Evolutionary conservation across 768 basidiomycete genomes (phyloP), one percentile per base, ranked within the genome.

Genomic region (Multifurca ochricompacta): DNA sequence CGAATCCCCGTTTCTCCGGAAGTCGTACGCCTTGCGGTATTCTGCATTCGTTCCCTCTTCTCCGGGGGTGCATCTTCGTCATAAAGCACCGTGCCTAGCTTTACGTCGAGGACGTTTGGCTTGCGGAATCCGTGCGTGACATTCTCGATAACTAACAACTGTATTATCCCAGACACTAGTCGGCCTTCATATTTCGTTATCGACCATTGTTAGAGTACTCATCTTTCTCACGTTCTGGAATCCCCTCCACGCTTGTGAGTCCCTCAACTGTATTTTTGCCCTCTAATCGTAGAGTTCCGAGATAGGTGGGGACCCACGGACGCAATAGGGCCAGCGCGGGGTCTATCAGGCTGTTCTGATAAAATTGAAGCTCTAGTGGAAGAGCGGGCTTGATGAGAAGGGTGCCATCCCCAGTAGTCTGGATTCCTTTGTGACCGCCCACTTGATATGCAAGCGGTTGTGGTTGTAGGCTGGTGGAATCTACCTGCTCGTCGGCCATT

Each of bases 91-190:
- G 87, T 94, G 1, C 96, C 96, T 14, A 98, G 85, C 68, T 98
- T 99, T 66, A 92, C 76, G 66, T 99, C 95, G 27, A 97, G 73
- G 53, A 96, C 78, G 61, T 88, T 91, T 6, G 94, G 94, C 65
- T 82, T 85, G 32, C 69, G 62, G 72, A 93, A 97, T 1, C 75
- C 65, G 60, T 84, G 69, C 2, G 86, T 70, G 11, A 93, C 71
- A 67, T 99, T 97, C 70, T 94, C 85, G 3, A 99, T 70, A 28
- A 95, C 90, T 49, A 95, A 71, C 54, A 80, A 83, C 23, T 61
- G 74, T 93, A 82, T 35, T 51, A 37, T 37, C 63, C 51, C 36
- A 53, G 21, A 21, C 2, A 21, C 5, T 44, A 35, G 39, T 61
- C 45, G 57, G 43, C 32, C 8, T 51, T 19, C 25, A 34, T 34